Percentiles rank a stretch among this genome's conserved stretches.
phyloP scores from a whole-genome alignment of 805 yeast genomes.

The Yamadazyma paraphyllophila region DNA sequence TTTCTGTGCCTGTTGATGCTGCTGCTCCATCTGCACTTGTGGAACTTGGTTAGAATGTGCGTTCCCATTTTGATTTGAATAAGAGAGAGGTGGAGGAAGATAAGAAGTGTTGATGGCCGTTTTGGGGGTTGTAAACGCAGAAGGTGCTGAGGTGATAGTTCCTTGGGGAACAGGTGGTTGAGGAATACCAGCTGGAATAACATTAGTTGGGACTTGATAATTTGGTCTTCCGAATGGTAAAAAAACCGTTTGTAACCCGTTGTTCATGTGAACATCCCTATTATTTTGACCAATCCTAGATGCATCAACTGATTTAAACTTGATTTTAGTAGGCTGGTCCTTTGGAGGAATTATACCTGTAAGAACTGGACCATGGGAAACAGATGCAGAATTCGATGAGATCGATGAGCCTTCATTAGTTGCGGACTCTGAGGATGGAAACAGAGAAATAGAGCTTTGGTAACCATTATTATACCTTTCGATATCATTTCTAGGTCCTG shows the following conservation, averaged over 20 bases:
- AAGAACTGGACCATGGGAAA: background rate
- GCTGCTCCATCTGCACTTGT: background rate
- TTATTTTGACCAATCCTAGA: background rate
- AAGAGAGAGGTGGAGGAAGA: slow-evolving; percentile 8
- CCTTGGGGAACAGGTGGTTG: background rate
- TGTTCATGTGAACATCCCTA: slow-evolving; percentile 4
- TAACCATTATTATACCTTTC: background rate
- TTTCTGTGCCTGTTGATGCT: background rate
- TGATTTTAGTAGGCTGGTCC: background rate
- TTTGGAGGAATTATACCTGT: slow-evolving; percentile 2
- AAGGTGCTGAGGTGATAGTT: background rate
- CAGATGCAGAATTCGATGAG: background rate
- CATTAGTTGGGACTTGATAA: background rate
- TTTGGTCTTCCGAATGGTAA: slow-evolving; percentile 7
- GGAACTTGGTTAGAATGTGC: background rate
- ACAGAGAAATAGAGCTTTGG: background rate
- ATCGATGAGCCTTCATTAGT: background rate
- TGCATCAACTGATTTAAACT: slow-evolving; percentile 7
- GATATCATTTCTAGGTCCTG: background rate
- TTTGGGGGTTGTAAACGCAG: background rate
- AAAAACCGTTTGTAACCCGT: slow-evolving; percentile 10
- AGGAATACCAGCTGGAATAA: background rate
- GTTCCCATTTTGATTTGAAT: background rate
- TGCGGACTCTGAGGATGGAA: background rate
- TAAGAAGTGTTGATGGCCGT: slow-evolving; percentile 3